Evolutionary conservation across 2,329 filamentous ascomycete genomes (phyloP).

Genomic region (Neofusicoccum cordaticola): DNA sequence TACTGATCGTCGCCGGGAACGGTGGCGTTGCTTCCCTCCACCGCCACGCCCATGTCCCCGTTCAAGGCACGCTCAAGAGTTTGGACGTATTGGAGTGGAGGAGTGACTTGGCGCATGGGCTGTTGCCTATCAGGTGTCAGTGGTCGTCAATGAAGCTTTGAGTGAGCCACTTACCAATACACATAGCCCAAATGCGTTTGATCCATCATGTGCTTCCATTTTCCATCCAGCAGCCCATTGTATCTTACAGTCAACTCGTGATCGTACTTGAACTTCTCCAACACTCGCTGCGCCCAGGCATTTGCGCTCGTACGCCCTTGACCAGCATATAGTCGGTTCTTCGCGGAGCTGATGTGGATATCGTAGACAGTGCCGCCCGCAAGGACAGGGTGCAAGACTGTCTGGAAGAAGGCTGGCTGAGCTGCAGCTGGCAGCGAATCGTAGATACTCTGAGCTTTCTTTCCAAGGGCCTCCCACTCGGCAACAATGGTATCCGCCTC

Average conservation of each 20-base stretch:
- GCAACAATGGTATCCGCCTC: slow-evolving; percentile 59
- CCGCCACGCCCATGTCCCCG: slow-evolving; percentile 61
- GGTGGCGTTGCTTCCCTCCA: slow-evolving; percentile 65
- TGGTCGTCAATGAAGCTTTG: slow-evolving; percentile 29
- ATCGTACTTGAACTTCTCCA: slow-evolving; percentile 37
- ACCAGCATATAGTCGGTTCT: slow-evolving; percentile 35
- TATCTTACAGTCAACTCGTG: slow-evolving; percentile 36
- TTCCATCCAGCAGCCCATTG: slow-evolving; percentile 35
- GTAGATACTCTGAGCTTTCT: slow-evolving; percentile 56
- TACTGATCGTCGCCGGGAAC: slow-evolving; percentile 66
- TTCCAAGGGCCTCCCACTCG: slow-evolving; percentile 54
- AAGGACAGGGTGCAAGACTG: slow-evolving; percentile 59
- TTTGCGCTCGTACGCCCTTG: slow-evolving; percentile 41
- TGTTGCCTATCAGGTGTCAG: slow-evolving; percentile 61
- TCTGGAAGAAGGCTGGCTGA: slow-evolving; percentile 61
- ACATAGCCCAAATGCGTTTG: slow-evolving; percentile 42
- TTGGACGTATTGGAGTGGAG: slow-evolving; percentile 60
- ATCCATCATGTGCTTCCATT: slow-evolving; percentile 40
- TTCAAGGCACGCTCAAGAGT: slow-evolving; percentile 56
- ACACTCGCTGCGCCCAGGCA: slow-evolving; percentile 33
- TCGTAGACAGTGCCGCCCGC: slow-evolving; percentile 58
- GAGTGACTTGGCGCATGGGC: slow-evolving; percentile 67
- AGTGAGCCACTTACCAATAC: slow-evolving; percentile 49
- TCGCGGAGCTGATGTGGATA: slow-evolving; percentile 39
- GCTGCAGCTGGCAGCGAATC: slow-evolving; percentile 49